A percentile compares a stretch with the other conserved stretches of the same genome.
phyloP scores from a whole-genome alignment of 768 basidiomycete species.

The Termitomyces sp. region DNA sequence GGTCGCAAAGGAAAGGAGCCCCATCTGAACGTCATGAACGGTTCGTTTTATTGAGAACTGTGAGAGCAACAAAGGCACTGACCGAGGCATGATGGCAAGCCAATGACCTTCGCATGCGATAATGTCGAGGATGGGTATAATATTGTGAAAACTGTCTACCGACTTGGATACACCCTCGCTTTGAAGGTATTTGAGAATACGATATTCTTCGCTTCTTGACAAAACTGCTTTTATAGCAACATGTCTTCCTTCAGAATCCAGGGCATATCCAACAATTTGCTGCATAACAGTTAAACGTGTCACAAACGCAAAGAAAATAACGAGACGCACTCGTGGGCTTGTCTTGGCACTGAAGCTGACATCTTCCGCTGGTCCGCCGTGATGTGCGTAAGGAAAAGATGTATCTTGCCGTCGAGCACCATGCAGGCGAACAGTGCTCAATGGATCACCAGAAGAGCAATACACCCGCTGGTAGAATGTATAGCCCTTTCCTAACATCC shows the following conservation, averaged over 20 bases:
- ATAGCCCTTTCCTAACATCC: neutral
- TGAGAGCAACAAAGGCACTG: neutral
- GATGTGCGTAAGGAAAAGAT: neutral
- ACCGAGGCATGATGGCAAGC: no score
- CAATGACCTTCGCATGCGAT: no score
- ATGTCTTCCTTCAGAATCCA: no score
- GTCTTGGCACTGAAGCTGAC: neutral
- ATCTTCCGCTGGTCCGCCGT: neutral
- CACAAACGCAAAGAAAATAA: neutral
- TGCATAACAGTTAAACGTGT: neutral
- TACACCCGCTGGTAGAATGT: no score
- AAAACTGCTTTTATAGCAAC: no score
- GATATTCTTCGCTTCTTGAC: no score
- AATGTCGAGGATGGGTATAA: no score
- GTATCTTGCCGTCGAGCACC: neutral
- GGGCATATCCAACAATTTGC: neutral
- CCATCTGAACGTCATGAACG: neutral
- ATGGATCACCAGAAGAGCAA: neutral
- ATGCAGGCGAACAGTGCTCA: neutral
- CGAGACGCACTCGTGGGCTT: neutral
- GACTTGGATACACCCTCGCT: no score
- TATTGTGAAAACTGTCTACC: no score
- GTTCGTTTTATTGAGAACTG: neutral
- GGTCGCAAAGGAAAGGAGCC: neutral
- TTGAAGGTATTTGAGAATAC: no score